Base-by-base conservation (phyloP, 2,329 filamentous ascomycete genomes). In the Cryphonectria radicalis region DNA sequence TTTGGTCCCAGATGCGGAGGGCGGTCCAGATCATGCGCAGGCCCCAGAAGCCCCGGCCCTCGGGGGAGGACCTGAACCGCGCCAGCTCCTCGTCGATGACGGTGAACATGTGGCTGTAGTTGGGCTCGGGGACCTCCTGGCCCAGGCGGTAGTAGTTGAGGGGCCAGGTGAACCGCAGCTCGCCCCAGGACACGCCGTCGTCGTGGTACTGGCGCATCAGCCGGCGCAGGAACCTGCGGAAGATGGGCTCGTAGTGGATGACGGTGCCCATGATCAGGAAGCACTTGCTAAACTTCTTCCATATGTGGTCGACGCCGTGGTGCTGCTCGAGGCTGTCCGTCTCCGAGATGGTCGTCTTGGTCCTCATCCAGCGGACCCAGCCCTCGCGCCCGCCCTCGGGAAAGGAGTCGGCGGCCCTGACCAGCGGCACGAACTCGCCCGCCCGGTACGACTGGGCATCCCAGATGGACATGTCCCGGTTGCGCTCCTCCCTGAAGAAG, bases 161-260 rank as follows among this genome's bases (percentile, higher is more conserved):
- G 1, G 86, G 85, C 85, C 97, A 97, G 0, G 90, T 91, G 68
- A 92, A 88, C 82, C 87, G 88, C 73, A 98, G 83, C 78, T 98
- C 96, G 19, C 92, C 92, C 87, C 94, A 98, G 77, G 86, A 90
- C 42, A 98, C 89, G 5, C 94, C 94, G 79, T 99, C 95, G 4
- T 89, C 89, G n/a, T 91, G 85, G 32, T 98, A 84, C 64, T 91
- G 86, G 65, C 83, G 83, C 80, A 97, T 89, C 76, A 98, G 85
- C 32, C 89, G 87, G 40, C 87, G 89, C 72, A 98, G 82, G 77
- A 94, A 97, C 25, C 85, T 84, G 35, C 94, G 89, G 82, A 93
- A 95, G 74, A 98, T 93, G 19, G 95, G 95, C 81, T 98, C 95
- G 81, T 98, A 97, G 81, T 92, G 93, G 65, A 97, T 86, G 67